Percentiles rank a stretch among this genome's conserved stretches.
Conservation (phyloP, 495 filamentous ascomycete genomes). For the Choiromyces venosus region DNA sequence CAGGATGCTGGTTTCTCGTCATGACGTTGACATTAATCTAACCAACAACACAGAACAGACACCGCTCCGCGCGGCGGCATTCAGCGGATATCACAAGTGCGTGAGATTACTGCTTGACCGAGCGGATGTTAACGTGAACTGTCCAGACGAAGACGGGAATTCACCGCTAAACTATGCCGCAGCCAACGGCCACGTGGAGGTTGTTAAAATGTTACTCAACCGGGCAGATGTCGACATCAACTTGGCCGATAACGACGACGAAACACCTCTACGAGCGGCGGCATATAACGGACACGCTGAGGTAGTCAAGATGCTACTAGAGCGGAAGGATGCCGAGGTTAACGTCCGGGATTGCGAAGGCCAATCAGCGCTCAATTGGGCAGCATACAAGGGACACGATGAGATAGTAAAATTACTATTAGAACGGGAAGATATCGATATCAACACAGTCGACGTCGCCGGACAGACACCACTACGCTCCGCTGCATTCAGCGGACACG, state of each 20-base stretch:
- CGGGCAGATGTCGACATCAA: background rate
- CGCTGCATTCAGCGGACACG: background rate
- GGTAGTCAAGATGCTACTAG: background rate
- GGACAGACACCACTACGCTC: background rate
- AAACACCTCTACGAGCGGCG: background rate
- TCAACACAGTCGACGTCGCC: background rate
- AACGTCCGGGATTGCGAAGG: background rate
- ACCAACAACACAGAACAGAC: background rate
- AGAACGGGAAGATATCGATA: background rate
- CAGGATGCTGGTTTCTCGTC: background rate
- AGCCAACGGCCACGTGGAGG: background rate
- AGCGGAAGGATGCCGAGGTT: background rate
- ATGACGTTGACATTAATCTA: background rate
- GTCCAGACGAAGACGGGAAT: background rate
- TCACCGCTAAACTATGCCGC: background rate
- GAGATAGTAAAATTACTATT: background rate
- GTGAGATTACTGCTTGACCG: background rate
- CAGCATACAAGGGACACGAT: background rate
- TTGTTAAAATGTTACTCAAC: background rate
- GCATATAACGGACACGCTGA: background rate
- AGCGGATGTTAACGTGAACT: background rate
- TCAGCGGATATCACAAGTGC: background rate
- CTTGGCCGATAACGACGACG: background rate
- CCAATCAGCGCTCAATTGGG: background rate
- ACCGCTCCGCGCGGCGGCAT: background rate